These are phyloP conservation scores for Arthrinium phaeospermum DNA, from an alignment of 2,329 filamentous ascomycete genomes.

Conservation along the genomic window DNA sequence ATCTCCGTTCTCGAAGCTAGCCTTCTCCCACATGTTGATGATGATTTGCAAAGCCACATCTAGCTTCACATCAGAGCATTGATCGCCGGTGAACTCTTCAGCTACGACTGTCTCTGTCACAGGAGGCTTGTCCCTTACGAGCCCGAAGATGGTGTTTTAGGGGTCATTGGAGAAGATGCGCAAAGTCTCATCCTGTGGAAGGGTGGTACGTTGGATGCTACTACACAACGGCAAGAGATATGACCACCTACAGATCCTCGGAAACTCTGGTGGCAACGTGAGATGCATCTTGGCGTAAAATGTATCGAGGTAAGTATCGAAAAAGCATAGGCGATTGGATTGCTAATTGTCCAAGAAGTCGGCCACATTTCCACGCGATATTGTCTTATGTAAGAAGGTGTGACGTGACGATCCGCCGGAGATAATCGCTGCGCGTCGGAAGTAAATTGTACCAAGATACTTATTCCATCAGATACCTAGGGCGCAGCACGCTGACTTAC, in stretches of 20 bases:
- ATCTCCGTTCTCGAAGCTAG: constrained; percentile 29
- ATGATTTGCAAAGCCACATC: constrained; percentile 32
- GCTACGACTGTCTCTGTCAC: too few relatives aligned
- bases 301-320: background rate
- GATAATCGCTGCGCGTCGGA: too few relatives aligned
- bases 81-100: too few relatives aligned
- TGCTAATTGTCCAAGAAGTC: background rate
- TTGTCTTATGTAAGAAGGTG: background rate
- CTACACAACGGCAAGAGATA: background rate
- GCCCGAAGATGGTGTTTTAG: constrained; percentile 50
- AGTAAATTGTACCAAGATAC: too few relatives aligned
- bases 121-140: too few relatives aligned
- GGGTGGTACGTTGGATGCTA: background rate
- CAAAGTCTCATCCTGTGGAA: constrained; percentile 53
- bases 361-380: background rate
- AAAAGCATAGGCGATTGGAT: background rate
- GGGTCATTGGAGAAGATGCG: constrained; percentile 49
- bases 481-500: too few relatives aligned
- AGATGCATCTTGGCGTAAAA: constrained; percentile 26
- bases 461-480: background rate
- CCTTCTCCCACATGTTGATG: constrained; percentile 31
- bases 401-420: too few relatives aligned
- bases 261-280: constrained; percentile 31
- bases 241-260: too few relatives aligned
- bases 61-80: too few relatives aligned